Evolutionary conservation across 2,329 filamentous ascomycete genomes (phyloP).

Genomic region (Stemphylium vesicarium): DNA sequence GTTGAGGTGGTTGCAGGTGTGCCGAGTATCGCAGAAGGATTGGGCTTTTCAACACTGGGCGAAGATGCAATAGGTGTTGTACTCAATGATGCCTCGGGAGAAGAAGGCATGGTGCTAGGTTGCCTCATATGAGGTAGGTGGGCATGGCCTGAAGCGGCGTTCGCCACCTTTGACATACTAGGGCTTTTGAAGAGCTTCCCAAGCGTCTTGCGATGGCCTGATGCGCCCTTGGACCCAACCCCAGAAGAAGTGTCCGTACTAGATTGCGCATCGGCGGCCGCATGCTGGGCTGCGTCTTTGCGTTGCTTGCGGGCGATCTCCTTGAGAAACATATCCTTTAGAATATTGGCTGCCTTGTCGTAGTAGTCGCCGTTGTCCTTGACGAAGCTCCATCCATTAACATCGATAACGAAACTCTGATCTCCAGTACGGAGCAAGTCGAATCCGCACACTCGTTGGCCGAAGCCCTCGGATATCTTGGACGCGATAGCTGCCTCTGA

Average conservation of each 20-base stretch:
- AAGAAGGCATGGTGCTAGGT: conserved; percentile 47
- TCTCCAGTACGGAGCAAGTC: conserved; percentile 87
- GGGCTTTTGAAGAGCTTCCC: conserved; percentile 69
- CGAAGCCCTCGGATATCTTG: conserved; percentile 89
- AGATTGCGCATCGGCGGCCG: conserved; percentile 45
- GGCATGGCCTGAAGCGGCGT: conserved; percentile 41
- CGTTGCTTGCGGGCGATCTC: conserved; percentile 71
- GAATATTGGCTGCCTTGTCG: conserved; percentile 83
- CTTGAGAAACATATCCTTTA: conserved; percentile 85
- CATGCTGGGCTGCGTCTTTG: conserved; percentile 46
- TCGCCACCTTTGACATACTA: conserved; percentile 66
- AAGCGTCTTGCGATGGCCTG: conserved; percentile 53
- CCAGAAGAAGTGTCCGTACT: conserved; percentile 22
- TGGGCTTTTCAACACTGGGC: conserved; percentile 51
- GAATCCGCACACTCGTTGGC: conserved; percentile 94
- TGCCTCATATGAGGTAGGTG: conserved; percentile 47
- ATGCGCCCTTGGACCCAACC: conserved; percentile 43
- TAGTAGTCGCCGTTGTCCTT: conserved; percentile 99
- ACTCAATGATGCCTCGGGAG: conserved; percentile 54
- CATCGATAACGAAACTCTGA: conserved; percentile 96
- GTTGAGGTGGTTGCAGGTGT: conserved; percentile 19
- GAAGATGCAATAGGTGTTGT: conserved; percentile 53
- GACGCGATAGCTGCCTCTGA: conserved; percentile 86
- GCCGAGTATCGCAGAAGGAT: conserved; percentile 25
- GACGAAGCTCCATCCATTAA: conserved; percentile 99